These are phyloP conservation scores for Pythium volutum DNA, from an alignment of 352 stramenopile species.

Conservation along the genomic window DNA sequence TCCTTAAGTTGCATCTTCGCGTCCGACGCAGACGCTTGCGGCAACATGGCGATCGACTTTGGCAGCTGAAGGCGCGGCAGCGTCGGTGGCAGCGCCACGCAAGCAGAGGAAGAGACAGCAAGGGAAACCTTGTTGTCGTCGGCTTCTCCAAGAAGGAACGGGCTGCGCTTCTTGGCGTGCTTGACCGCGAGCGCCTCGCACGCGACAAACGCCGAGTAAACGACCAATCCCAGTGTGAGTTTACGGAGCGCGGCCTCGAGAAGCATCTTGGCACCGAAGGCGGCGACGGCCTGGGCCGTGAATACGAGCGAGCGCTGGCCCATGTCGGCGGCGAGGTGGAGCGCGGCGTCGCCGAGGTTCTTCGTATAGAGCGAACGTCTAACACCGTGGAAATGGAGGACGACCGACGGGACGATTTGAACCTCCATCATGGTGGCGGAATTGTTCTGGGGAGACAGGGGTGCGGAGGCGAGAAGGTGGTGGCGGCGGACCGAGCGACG, in stretches of 20 bases:
- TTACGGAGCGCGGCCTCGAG: conserved; percentile 15
- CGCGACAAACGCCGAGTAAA: conserved; percentile 12
- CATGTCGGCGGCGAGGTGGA: conserved; percentile 25
- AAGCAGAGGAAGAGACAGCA: too few species aligned
- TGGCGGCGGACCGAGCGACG: neutral
- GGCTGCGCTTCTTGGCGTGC: conserved; percentile 13
- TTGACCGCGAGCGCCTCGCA: conserved; percentile 13
- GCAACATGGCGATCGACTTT: conserved; percentile 18
- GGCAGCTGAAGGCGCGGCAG: conserved; percentile 28
- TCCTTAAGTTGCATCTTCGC: neutral
- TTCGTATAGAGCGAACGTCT: conserved; percentile 28
- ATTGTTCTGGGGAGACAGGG: neutral
- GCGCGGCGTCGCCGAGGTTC: conserved; percentile 22
- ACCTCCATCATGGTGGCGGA: conserved; percentile 27
- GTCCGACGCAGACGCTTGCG: neutral
- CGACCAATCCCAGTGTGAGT: neutral
- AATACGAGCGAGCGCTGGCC: conserved; percentile 28
- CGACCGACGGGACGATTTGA: conserved; percentile 40
- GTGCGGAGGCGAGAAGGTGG: neutral
- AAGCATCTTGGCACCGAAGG: conserved; percentile 30
- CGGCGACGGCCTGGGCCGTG: conserved; percentile 28
- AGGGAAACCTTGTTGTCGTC: neutral
- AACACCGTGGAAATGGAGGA: conserved; percentile 65
- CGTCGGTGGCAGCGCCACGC: conserved; percentile 19
- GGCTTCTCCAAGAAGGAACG: conserved; percentile 21